phyloP scores from a whole-genome alignment of 2,329 filamentous ascomycete genomes.

The Aspergillus neotritici region DNA sequence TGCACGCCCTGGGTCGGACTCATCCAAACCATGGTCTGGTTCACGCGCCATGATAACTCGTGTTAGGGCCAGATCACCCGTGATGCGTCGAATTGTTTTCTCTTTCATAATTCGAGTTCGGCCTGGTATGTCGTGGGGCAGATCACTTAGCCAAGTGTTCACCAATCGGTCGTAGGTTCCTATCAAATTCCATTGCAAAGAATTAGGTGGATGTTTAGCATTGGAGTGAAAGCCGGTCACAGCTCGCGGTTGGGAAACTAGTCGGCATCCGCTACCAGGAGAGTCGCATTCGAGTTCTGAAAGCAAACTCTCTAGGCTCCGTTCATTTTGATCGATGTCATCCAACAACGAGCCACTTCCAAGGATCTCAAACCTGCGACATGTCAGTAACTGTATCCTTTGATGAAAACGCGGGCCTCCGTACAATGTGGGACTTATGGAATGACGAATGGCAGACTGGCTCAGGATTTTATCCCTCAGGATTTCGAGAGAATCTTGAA shows the following conservation, averaged over 20 bases:
- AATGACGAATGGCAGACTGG: constrained; percentile 3
- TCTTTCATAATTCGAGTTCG: constrained; percentile 36
- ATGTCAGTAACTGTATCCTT: constrained; percentile 5
- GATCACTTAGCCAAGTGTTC: constrained; percentile 31
- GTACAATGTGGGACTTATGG: constrained; percentile 27
- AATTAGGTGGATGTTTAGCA: constrained; percentile 16
- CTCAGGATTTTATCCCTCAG: constrained; percentile 12
- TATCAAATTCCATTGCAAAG: constrained; percentile 19
- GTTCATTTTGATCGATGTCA: constrained; percentile 34
- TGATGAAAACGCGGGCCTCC: constrained; percentile 5
- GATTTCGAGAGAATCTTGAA: constrained; percentile 21
- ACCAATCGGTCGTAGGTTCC: constrained; percentile 33
- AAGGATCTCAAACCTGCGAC: constrained; percentile 29
- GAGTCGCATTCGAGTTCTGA: constrained; percentile 6
- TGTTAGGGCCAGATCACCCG: constrained; percentile 33
- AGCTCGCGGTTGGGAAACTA: neutral
- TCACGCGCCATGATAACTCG: constrained; percentile 22
- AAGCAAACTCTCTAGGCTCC: constrained; percentile 25
- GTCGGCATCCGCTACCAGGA: neutral
- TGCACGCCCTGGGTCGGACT: neutral
- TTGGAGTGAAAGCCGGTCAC: neutral
- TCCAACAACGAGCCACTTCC: constrained; percentile 22
- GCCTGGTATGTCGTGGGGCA: constrained; percentile 31
- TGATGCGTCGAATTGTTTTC: constrained; percentile 30
- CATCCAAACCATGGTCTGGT: neutral